A percentile compares a stretch with the other conserved stretches of the same genome.
These are phyloP conservation scores for Rhizoctonia solani DNA, from an alignment of 1,284 basidiomycete genomes.

Conservation along the genomic window DNA sequence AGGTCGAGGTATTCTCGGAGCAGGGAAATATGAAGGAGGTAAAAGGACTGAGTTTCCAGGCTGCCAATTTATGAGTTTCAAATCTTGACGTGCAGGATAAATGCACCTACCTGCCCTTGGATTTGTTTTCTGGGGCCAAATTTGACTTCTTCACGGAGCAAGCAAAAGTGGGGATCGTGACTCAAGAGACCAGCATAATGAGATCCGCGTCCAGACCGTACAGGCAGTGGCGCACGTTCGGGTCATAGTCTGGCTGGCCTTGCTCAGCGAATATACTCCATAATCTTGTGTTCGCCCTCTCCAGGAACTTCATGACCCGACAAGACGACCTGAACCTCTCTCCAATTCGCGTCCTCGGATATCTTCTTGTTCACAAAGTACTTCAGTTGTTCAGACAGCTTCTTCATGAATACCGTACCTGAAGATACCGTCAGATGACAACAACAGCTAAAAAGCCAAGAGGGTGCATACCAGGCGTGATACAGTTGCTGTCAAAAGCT, in stretches of 20 bases:
- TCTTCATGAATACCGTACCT: conserved; percentile 96
- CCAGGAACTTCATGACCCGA: conserved; percentile 99
- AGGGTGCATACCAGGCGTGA: conserved; percentile 83
- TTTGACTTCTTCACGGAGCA: conserved; percentile 96
- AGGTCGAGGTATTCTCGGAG: conserved; percentile 97
- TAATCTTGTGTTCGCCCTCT: conserved; percentile 99
- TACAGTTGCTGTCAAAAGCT: conserved; percentile 98
- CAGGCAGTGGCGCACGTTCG: conserved; percentile 93
- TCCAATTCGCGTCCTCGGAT: conserved; percentile 92
- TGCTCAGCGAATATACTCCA: conserved; percentile 98
- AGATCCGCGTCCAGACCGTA: conserved; percentile 99
- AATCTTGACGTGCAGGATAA: no score
- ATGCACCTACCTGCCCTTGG: conserved; percentile 61
- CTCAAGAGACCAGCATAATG: conserved; percentile 97
- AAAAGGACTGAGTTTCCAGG: conserved; percentile 89
- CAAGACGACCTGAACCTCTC: conserved; percentile 87
- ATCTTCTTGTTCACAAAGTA: conserved; percentile 99
- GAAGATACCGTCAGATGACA: neutral
- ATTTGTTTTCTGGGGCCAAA: conserved; percentile 85
- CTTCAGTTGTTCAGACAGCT: conserved; percentile 85
- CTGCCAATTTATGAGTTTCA: conserved; percentile 49
- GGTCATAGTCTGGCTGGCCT: conserved; percentile 93
- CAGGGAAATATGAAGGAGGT: conserved; percentile 90
- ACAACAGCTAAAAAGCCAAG: conserved; percentile 3
- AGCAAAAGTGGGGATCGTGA: conserved; percentile 98